Base-by-base conservation (phyloP, 345 rosid genomes). In the Populus deltoides region DNA sequence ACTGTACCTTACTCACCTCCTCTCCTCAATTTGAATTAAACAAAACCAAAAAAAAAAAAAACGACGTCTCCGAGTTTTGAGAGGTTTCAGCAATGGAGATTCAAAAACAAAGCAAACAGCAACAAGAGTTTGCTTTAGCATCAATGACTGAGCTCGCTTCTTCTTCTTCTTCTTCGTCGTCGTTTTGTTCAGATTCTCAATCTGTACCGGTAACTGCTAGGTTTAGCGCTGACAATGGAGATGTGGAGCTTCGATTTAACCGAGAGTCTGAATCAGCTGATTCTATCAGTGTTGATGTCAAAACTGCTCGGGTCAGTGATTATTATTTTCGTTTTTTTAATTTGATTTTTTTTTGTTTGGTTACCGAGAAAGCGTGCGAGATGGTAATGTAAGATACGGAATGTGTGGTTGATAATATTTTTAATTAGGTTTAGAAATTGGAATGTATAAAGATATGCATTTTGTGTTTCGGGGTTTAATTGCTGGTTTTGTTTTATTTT, bases 61-160 rank as follows among this genome's bases (percentile, higher is more conserved):
- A 4, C 24, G 18, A 25, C 36, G 15, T 12, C 25, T 22, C 24
- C 70, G 31, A 66, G 70, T 38, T 77, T 33, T 29, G 38, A 41
- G 47, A 29, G 31, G 22, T 62, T 36, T 29, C 41, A 49, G 59
- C 15, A 73, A 79, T 81, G 83, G 87, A 85, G 77, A 74, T 57
- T 77, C 79, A 59, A 38, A 84, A 82, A 71, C 76, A 77, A 20
- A 59, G 68, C 70, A 86, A 81, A 45, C 83, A 85, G 17, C 75
- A 82, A 66, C 85, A 83, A 25, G 90, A 90, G 86, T 88, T 90
- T 80, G 69, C 85, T 74, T 83, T 94, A 76, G 89, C 83, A 1
- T 87, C 98, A 8, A 76, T 89, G 43, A 72, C 90, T 41, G 91
- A 89, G 74, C 93, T 92, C 22, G 79, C 92, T 45, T 73, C 92